Conservation (phyloP, 345 rosid species). For the Gossypium thurberi region DNA sequence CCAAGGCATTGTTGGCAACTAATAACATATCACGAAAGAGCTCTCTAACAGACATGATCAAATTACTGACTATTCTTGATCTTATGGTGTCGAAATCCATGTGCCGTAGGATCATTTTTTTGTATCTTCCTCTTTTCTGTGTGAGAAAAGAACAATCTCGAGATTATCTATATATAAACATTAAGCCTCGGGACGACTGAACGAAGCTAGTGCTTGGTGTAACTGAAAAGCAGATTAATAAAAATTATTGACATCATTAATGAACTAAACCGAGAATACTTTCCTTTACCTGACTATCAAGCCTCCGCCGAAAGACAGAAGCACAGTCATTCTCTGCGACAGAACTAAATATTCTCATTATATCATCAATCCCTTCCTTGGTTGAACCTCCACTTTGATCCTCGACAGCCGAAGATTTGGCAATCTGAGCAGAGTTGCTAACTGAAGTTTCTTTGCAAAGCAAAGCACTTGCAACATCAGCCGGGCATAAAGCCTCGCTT, state of each 20-base stretch:
- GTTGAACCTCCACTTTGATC: conserved; percentile 23
- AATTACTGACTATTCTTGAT: conserved; percentile 42
- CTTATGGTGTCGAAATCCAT: conserved; percentile 67
- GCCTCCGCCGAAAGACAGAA: conserved; percentile 49
- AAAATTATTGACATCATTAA: neutral
- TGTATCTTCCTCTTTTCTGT: conserved; percentile 89
- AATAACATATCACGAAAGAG: conserved; percentile 64
- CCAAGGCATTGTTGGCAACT: conserved; percentile 64
- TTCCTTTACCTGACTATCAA: conserved; percentile 75
- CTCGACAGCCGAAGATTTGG: conserved; percentile 22
- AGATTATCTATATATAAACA: conserved; percentile 7
- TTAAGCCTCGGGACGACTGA: neutral
- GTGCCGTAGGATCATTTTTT: conserved; percentile 67
- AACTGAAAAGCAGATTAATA: neutral
- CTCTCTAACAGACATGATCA: conserved; percentile 44
- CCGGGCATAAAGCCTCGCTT: conserved; percentile 45
- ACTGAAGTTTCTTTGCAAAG: conserved; percentile 40
- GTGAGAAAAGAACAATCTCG: conserved; percentile 8
- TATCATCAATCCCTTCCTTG: conserved; percentile 28
- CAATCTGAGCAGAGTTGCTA: conserved; percentile 27
- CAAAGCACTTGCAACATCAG: conserved; percentile 33
- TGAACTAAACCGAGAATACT: conserved; percentile 2
- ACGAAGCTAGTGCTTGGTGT: neutral
- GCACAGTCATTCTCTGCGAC: conserved; percentile 51
- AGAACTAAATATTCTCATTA: conserved; percentile 39